Evolutionary conservation across 441 rosid species (phyloP), one percentile per base, ranked within the genome.

Genomic region (Hura crepitans): DNA sequence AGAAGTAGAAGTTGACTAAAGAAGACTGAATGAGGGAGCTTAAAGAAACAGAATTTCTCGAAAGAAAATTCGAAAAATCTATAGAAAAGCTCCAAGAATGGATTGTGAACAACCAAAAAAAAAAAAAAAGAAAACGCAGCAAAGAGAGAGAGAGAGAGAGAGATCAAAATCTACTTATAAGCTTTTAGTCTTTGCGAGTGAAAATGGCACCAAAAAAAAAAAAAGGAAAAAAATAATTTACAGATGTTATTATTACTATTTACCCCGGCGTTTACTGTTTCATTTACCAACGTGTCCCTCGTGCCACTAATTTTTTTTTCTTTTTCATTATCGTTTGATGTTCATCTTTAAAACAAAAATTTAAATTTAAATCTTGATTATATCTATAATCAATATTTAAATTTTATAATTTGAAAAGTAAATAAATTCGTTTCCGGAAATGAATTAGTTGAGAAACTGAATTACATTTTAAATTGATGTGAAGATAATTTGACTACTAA

Each of bases 61-160:
- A 55, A 30, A 60, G 18, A 53, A 51, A 50, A 17, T 17, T 22
- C 18, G 23, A 66, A 57, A 64, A 28, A 54, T 13, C 10, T 22
- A 2, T 17, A 55, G 51, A 65, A 46, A 65, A 65, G 70, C 75
- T 65, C 50, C 12, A 11, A 13, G 46, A 54, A 54, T 13, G 17
- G 74, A 62, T 25, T 15, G 15, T 42, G 46, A 60, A 46, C 13
- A 46, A 55, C 30, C 37, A 37, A 45, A 20, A 33, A 15, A 18
- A 3, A 7, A 27, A 61, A 15, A 20, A 45, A 30, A 18, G 27
- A 17, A 50, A 37, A 33, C 14, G 2, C 12, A 75, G n/a, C 15
- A 49, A 1, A 17, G 43, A 39, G 10, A 27, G 14, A 39, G 35
- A 42, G 47, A 42, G 72, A 35, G 17, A 31, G 28, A 37, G 15